A percentile compares a stretch with the other conserved stretches of the same genome.
Evolutionary conservation across 768 basidiomycete species (phyloP).

Genomic region (Russula olivacea): DNA sequence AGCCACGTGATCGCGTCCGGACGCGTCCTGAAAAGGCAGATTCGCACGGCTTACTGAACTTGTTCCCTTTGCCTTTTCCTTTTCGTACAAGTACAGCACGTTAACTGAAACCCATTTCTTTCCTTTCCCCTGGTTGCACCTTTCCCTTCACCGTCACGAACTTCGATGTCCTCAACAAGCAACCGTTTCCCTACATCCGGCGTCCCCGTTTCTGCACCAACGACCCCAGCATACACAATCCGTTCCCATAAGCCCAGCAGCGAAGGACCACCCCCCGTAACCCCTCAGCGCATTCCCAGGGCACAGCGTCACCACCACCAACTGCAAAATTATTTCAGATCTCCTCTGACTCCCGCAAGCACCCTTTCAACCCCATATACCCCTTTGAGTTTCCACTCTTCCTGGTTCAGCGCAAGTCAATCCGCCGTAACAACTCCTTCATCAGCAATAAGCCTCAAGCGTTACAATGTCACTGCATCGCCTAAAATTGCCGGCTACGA

Average conservation of each 20-base stretch:
- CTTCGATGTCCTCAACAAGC: slow-evolving; percentile 21
- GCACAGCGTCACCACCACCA: slow-evolving; percentile 37
- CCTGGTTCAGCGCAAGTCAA: slow-evolving; percentile 42
- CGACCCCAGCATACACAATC: slow-evolving; percentile 36
- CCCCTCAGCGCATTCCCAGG: slow-evolving; percentile 57
- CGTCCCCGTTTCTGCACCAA: slow-evolving; percentile 41
- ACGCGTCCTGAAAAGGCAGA: slow-evolving; percentile 27
- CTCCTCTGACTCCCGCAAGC: slow-evolving; percentile 56
- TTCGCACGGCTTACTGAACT: slow-evolving; percentile 24
- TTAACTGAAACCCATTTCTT: slow-evolving; percentile 22
- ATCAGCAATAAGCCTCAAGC: slow-evolving; percentile 38
- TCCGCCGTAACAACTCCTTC: slow-evolving; percentile 58
- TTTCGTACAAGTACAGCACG: slow-evolving; percentile 20
- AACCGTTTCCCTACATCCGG: slow-evolving; percentile 19
- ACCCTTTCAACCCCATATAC: slow-evolving; percentile 54
- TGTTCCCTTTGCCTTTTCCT: slow-evolving; percentile 12
- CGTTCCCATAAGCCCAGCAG: slow-evolving; percentile 34
- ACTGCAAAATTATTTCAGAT: slow-evolving; percentile 36
- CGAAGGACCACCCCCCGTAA: slow-evolving; percentile 43
- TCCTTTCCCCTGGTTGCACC: slow-evolving; percentile 14
- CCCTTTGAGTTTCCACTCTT: slow-evolving; percentile 62
- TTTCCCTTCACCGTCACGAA: slow-evolving; percentile 18
- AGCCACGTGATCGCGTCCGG: slow-evolving; percentile 27
- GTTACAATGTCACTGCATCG: slow-evolving; percentile 39
- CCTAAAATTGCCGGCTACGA: slow-evolving; percentile 37